Percentiles rank a stretch among this genome's conserved stretches.
Conservation (phyloP, 106 monocot genomes). For the Dendrobium huoshanense region DNA sequence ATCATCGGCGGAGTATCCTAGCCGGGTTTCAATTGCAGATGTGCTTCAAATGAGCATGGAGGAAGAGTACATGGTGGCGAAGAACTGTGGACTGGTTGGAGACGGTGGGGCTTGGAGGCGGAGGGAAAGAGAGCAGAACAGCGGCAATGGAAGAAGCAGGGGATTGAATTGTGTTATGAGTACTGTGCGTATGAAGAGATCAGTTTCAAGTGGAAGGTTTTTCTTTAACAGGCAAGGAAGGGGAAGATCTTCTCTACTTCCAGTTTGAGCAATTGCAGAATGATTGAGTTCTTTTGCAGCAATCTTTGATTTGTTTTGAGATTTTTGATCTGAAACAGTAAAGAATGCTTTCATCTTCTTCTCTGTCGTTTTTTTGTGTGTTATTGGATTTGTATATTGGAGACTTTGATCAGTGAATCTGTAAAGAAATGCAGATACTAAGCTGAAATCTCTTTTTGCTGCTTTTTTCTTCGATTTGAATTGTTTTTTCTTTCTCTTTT, state of each 20-base stretch:
- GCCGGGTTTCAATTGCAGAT: conserved; percentile 26
- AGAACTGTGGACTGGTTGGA: conserved; percentile 3
- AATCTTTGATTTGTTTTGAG: too few species aligned
- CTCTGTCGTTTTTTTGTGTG: background rate
- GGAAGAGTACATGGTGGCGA: conserved; percentile 28
- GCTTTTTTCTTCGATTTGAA: too few species aligned
- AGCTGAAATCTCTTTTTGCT: too few species aligned
- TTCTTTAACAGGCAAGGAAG: conserved; percentile 13
- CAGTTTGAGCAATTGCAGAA: background rate
- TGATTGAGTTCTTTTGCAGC: background rate
- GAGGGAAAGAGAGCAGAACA: background rate
- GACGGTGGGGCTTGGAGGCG: background rate
- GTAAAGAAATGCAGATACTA: background rate
- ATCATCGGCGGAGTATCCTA: background rate
- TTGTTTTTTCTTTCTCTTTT: too few species aligned
- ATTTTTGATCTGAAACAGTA: too few species aligned
- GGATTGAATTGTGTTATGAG: background rate
- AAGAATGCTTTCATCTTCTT: background rate
- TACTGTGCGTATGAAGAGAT: background rate
- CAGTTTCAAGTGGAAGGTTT: conserved; percentile 25
- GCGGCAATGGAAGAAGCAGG: background rate
- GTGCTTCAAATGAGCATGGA: conserved; percentile 24
- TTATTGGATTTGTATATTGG: background rate
- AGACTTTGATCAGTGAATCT: background rate
- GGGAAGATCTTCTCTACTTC: conserved; percentile 3